Percentiles rank a stretch among this genome's conserved stretches.
Evolutionary conservation across 2,329 filamentous ascomycete genomes (phyloP).

Genomic region (Colletotrichum sp.): DNA sequence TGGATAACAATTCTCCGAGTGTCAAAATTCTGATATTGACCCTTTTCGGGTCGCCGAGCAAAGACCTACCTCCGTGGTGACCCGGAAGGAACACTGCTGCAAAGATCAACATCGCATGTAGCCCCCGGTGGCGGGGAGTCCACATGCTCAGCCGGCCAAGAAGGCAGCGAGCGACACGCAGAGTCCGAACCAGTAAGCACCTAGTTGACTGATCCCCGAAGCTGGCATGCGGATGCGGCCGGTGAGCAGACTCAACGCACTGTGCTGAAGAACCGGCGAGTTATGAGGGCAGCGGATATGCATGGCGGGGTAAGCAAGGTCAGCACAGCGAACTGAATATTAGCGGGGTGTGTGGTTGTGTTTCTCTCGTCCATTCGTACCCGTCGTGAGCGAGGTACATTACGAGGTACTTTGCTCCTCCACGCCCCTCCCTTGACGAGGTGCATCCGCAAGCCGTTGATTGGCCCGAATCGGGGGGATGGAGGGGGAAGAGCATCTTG

Average conservation of each 20-base stretch:
- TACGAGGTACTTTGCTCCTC: not conserved
- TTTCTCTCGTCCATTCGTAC: not conserved
- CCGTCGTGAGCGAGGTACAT: not conserved
- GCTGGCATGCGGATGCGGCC: not conserved
- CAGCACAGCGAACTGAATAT: not conserved
- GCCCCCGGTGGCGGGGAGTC: not conserved
- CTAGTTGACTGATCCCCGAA: not conserved
- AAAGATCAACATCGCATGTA: slow-evolving; percentile 6
- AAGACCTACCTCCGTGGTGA: not conserved
- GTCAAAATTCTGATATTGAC: not conserved
- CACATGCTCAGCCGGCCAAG: not conserved
- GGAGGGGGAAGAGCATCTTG: not conserved
- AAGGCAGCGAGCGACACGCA: not conserved
- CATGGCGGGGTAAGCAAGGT: not conserved
- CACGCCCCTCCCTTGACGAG: not conserved
- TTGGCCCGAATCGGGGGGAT: not conserved
- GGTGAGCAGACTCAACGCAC: not conserved
- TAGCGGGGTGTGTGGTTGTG: not conserved
- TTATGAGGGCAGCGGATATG: not conserved
- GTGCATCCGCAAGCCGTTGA: not conserved
- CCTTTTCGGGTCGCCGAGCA: not conserved
- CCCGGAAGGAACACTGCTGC: not conserved
- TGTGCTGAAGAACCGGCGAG: not conserved
- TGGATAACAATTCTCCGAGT: not conserved
- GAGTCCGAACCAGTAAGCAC: not conserved